These are phyloP conservation scores for Vanrija humicola DNA, from an alignment of 1,284 basidiomycete genomes.

Conservation along the genomic window DNA sequence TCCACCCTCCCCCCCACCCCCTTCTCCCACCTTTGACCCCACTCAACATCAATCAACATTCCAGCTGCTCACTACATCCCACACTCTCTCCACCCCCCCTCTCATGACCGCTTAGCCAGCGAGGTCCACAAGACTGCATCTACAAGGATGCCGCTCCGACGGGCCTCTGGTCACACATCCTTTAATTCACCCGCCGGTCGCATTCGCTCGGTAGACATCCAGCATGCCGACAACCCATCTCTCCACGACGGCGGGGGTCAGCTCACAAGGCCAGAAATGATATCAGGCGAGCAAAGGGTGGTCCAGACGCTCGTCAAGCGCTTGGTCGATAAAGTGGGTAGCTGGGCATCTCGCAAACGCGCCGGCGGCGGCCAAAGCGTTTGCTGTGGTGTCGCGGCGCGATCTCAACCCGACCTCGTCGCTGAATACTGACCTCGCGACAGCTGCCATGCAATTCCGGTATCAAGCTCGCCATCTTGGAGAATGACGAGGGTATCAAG, in stretches of 20 bases:
- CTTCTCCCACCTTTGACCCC: neutral
- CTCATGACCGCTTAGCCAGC: neutral
- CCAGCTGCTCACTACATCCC: neutral
- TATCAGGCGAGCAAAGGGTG: too few species aligned
- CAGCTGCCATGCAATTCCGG: conserved; percentile 86
- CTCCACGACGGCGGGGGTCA: conserved; percentile 11
- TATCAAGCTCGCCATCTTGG: conserved; percentile 63
- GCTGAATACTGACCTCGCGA: conserved; percentile 2
- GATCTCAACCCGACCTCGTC: neutral
- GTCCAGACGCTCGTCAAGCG: conserved; percentile 13
- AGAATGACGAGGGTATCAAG: conserved; percentile 66
- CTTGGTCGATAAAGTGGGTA: conserved; percentile 41
- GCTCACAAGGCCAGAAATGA: too few species aligned
- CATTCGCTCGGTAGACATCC: conserved; percentile 16
- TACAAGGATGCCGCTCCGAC: conserved; percentile 20
- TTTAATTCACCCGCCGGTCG: conserved; percentile 16
- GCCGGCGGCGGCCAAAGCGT: neutral
- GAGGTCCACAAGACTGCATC: neutral
- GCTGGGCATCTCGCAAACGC: neutral
- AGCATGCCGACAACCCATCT: conserved; percentile 18
- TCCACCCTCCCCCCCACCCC: neutral
- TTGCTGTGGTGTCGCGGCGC: neutral
- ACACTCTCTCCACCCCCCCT: neutral
- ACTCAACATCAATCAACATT: neutral
- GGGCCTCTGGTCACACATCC: conserved; percentile 18